These are phyloP conservation scores for Leucocoprinus birnbaumii DNA, from an alignment of 768 basidiomycete genomes.

Conservation along the genomic window DNA sequence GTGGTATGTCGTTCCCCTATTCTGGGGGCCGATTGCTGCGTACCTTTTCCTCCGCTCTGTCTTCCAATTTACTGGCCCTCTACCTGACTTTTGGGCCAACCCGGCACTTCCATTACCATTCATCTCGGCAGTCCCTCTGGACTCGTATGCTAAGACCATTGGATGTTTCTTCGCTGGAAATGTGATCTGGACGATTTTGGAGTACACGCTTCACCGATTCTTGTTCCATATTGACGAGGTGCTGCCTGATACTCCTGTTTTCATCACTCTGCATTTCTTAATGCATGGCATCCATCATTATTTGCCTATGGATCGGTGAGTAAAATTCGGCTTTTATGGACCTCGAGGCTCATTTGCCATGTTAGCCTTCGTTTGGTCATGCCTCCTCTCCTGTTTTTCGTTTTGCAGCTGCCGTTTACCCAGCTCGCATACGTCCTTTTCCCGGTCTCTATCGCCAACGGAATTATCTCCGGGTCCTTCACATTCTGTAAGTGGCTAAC, in stretches of 20 bases:
- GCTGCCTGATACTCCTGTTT: conserved; percentile 80
- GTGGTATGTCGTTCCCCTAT: conserved; percentile 90
- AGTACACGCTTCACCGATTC: conserved; percentile 93
- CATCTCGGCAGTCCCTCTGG: conserved; percentile 43
- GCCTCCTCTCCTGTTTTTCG: conserved; percentile 84
- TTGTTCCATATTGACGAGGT: conserved; percentile 91
- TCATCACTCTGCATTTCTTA: conserved; percentile 86
- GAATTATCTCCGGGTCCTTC: conserved; percentile 83
- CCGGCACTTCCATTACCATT: conserved; percentile 53
- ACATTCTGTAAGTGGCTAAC: conserved; percentile 66
- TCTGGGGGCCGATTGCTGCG: conserved; percentile 87
- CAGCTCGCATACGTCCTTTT: conserved; percentile 79
- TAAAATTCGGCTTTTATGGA: conserved; percentile 6
- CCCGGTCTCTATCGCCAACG: conserved; percentile 83
- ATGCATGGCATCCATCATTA: conserved; percentile 98
- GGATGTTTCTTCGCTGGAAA: conserved; percentile 83
- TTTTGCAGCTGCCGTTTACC: conserved; percentile 84
- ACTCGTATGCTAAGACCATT: conserved; percentile 51
- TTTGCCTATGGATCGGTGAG: conserved; percentile 91
- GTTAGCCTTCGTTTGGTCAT: conserved; percentile 88
- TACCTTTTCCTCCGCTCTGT: conserved; percentile 83
- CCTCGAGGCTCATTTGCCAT: neutral
- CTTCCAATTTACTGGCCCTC: conserved; percentile 72
- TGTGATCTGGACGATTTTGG: conserved; percentile 90
- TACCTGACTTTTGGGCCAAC: conserved; percentile 59